A percentile compares a stretch with the other conserved stretches of the same genome.
Evolutionary conservation across 768 basidiomycete genomes (phyloP).

Genomic region (Lactarius hatsudake): DNA sequence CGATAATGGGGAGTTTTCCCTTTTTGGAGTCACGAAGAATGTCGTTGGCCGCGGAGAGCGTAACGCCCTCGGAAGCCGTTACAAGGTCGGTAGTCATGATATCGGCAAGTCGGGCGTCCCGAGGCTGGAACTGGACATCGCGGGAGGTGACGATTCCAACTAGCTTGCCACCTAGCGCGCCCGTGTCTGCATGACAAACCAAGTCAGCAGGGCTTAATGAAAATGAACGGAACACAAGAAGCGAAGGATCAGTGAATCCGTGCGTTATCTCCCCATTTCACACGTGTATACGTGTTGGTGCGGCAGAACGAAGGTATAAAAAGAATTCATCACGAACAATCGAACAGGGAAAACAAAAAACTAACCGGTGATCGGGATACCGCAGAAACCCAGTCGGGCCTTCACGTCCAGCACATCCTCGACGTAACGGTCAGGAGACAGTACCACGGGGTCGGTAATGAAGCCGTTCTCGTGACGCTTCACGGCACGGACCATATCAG

Average conservation of each 20-base stretch:
- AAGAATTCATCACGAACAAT: constrained; percentile 43
- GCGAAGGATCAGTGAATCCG: constrained; percentile 25
- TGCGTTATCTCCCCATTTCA: constrained; percentile 64
- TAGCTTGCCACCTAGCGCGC: constrained; percentile 84
- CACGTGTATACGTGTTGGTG: constrained; percentile 65
- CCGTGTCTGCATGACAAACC: constrained; percentile 59
- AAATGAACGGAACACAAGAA: background rate
- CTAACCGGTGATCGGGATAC: constrained; percentile 96
- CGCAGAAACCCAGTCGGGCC: constrained; percentile 87
- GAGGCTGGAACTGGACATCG: constrained; percentile 89
- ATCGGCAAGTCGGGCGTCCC: constrained; percentile 59
- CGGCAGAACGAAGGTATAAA: constrained; percentile 89
- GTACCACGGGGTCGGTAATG: constrained; percentile 90
- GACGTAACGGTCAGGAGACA: constrained; percentile 73
- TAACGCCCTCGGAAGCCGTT: constrained; percentile 85
- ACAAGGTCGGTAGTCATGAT: constrained; percentile 92
- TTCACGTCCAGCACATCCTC: constrained; percentile 94
- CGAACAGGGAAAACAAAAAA: constrained; percentile 28
- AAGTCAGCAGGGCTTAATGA: constrained; percentile 29
- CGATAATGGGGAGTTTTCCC: constrained; percentile 90
- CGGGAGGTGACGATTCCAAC: constrained; percentile 95
- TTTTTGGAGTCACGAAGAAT: constrained; percentile 96
- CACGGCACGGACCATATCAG: constrained; percentile 95
- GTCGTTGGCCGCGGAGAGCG: constrained; percentile 86
- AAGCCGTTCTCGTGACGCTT: constrained; percentile 99